Evolutionary conservation across 31 red algal species (phyloP), one percentile per base, ranked within the genome.

Genomic region (Endocladia muricata): DNA sequence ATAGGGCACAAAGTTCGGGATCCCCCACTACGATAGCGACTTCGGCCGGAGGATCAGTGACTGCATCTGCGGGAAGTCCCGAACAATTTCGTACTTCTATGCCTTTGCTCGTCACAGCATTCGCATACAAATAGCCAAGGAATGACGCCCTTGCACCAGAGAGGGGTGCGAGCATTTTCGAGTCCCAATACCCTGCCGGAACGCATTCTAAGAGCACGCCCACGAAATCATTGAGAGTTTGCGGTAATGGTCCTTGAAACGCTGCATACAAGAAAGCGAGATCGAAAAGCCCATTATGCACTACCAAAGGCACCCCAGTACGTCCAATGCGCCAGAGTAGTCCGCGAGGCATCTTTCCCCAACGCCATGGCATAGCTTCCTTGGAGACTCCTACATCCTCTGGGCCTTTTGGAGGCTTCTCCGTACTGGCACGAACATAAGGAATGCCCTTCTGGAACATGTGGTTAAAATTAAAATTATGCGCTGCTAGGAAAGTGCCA

Each of bases 251-350:
- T 4, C 77, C 96, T 49, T 98, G 78, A 70, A 95, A 94, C 19
- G 91, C 81, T 37, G 84, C 88, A 55, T 89, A 94, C 22, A 98
- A 47, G 32, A 87, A 92, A 30, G 87, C 81, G 35, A 98, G 68
- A 57, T 98, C 96, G 39, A 77, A 83, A 3, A 98, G 56, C 25
- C 94, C 94, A 63, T 97, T 97, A 84, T 97, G 94, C 21, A 90
- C 9, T 36, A 97, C 51, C 21, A 97, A 19, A 11, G 94, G 94
- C 48, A 97, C 77, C 21, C 73, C 79, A 11, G 55, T 34, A 28
- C 74, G 58, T 5, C 94, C 89, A 55, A 88, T 83, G 13, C 90
- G 88, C 73, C 74, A 82, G 2, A 97, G 52, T 21, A 97, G 51
- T 32, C 94, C 94, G 5, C 63, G 42, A 19, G 94, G 94, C 37